Conservation (phyloP, 371 early-diverging fungal genomes). For the Entomophthora muscae region DNA sequence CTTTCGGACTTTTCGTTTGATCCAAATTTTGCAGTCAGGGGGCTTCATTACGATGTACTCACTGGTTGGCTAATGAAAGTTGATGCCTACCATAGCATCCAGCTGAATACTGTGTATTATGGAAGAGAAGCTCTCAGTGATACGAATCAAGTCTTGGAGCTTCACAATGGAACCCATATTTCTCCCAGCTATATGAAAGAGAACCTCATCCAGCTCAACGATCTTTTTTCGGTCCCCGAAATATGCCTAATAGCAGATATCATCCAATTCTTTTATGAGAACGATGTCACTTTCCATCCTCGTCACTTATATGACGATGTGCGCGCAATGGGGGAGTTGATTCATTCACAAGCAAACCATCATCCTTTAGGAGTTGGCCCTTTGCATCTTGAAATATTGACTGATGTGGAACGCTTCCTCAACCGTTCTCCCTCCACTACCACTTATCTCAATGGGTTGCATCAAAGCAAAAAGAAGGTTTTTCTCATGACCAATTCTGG, state of each 20-base stretch:
- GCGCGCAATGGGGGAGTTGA: slow-evolving; percentile 24
- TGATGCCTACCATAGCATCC: slow-evolving; percentile 41
- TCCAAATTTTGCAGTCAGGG: slow-evolving; percentile 38
- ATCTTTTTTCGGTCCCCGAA: slow-evolving; percentile 39
- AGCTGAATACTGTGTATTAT: slow-evolving; percentile 34
- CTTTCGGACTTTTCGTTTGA: slow-evolving; percentile 29
- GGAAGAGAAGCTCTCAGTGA: slow-evolving; percentile 29
- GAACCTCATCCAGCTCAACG: slow-evolving; percentile 40
- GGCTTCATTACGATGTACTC: slow-evolving; percentile 35
- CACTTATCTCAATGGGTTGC: slow-evolving; percentile 25
- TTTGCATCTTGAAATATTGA: slow-evolving; percentile 26
- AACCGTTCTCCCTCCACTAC: slow-evolving; percentile 25
- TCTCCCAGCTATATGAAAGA: slow-evolving; percentile 26
- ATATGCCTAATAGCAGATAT: slow-evolving; percentile 36
- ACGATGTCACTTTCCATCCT: slow-evolving; percentile 33
- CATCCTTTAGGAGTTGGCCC: slow-evolving; percentile 21
- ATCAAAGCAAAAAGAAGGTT: slow-evolving; percentile 25
- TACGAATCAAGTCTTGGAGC: slow-evolving; percentile 23
- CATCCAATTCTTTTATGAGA: slow-evolving; percentile 35
- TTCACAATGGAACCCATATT: slow-evolving; percentile 37
- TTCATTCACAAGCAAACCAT: slow-evolving; percentile 23
- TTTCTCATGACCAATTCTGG: slow-evolving; percentile 42
- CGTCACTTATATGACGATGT: slow-evolving; percentile 45
- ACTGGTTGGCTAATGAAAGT: slow-evolving; percentile 50
- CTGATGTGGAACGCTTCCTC: slow-evolving; percentile 26